phyloP scores from a whole-genome alignment of 352 stramenopile genomes.

The Pythium scleroteichum region DNA sequence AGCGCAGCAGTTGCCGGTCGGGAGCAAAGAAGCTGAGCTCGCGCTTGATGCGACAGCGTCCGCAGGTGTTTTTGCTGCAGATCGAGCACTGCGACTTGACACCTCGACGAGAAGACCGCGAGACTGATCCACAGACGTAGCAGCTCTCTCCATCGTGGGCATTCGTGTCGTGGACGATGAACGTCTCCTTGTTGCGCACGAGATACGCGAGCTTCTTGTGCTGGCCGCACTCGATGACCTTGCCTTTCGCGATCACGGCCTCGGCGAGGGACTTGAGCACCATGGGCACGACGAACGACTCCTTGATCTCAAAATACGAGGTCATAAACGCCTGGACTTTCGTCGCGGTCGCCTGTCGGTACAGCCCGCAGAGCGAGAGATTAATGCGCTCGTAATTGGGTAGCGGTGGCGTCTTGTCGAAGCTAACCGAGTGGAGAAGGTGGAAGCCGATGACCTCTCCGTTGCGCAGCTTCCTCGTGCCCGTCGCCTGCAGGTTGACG shows the following conservation, averaged over 20 bases:
- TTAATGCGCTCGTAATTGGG: conserved; percentile 40
- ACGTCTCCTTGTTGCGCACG: conserved; percentile 3
- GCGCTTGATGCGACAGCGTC: conserved; percentile 9
- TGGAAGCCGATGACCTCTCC: conserved; percentile 60
- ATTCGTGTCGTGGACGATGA: not conserved
- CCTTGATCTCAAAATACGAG: conserved; percentile 1
- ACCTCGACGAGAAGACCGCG: conserved; percentile 1
- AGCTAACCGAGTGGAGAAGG: conserved; percentile 61
- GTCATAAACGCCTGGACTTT: conserved; percentile 1
- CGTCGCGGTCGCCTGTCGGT: conserved; percentile 26
- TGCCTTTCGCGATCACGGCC: conserved; percentile 31
- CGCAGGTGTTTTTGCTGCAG: conserved; percentile 4
- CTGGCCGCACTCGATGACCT: conserved; percentile 42
- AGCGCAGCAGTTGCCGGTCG: not conserved
- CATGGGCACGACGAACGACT: conserved; percentile 34
- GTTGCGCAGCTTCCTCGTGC: conserved; percentile 33
- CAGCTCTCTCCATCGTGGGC: not conserved
- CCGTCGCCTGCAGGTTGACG: conserved; percentile 58
- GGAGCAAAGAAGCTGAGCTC: conserved; percentile 8
- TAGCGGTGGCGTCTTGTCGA: conserved; percentile 42
- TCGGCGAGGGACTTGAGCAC: conserved; percentile 41
- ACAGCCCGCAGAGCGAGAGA: conserved; percentile 55
- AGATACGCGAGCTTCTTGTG: conserved; percentile 66
- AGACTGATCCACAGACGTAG: conserved; percentile 1
- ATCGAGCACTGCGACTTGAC: conserved; percentile 11